A percentile compares a stretch with the other conserved stretches of the same genome.
phyloP scores from a whole-genome alignment of 805 yeast species.

The Cyberlindnera maclurae region DNA sequence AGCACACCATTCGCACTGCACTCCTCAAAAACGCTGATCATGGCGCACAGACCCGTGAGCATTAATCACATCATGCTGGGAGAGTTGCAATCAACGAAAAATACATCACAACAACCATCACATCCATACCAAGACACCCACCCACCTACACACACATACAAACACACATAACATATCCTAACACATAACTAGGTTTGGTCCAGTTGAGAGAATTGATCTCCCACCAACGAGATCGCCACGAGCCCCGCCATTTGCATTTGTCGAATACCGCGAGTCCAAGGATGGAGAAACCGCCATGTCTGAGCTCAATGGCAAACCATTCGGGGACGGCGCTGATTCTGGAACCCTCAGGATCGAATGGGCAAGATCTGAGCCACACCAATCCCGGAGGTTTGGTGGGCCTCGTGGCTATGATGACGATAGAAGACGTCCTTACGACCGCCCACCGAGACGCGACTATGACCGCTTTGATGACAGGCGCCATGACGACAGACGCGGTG shows the following conservation, averaged over 20 bases:
- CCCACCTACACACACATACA: no score
- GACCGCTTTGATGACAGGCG: slow-evolving; percentile 9
- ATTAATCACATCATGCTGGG: no score
- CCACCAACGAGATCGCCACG: slow-evolving; percentile 57
- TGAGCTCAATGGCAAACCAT: slow-evolving; percentile 36
- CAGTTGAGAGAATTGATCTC: slow-evolving; percentile 49
- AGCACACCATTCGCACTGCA: not conserved
- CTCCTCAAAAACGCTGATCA: no score
- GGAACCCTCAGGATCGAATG: slow-evolving; percentile 42
- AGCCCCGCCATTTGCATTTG: slow-evolving; percentile 57
- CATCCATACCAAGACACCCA: not conserved
- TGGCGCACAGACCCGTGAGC: no score
- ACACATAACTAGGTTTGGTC: slow-evolving; percentile 38
- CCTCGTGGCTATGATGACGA: slow-evolving; percentile 13
- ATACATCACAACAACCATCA: not conserved
- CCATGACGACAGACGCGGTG: slow-evolving; percentile 6
- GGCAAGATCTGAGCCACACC: slow-evolving; percentile 49
- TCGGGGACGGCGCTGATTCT: slow-evolving; percentile 22
- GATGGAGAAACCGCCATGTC: slow-evolving; percentile 47
- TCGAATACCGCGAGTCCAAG: slow-evolving; percentile 44
- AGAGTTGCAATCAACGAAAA: not conserved
- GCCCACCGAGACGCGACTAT: slow-evolving; percentile 16
- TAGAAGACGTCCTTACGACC: not conserved
- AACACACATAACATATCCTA: not conserved
- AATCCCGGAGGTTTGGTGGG: slow-evolving; percentile 14